Base-by-base conservation (phyloP, 148 eudicot genomes). In the Vaccinium macrocarpon region DNA sequence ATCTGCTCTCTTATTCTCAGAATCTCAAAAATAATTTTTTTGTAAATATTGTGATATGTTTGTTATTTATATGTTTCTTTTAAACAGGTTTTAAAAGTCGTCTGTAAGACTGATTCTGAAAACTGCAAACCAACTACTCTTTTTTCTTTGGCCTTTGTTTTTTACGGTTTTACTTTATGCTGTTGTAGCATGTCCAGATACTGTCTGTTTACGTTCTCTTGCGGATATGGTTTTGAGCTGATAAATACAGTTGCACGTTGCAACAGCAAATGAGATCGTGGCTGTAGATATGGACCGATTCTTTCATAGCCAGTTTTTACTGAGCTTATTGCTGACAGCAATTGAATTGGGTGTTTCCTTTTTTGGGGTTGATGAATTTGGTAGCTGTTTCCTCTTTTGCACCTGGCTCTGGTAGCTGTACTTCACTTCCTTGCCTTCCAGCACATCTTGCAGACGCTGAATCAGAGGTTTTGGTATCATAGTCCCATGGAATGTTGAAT, bases 251-350 rank as follows among this genome's bases (percentile, higher is more conserved):
- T 87, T 90, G 74, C 88, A 61, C 56, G 50, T 61, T 83, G 83
- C 86, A 87, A 88, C 91, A 89, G 94, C 89, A 49, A 32, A 70
- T 84, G 91, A 87, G 89, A 87, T 91, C 87, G 88, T 88, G 81
- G 88, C 84, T 88, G 87, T 88, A 83, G 88, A 90, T 90, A 92
- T 66, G 85, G 81, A 83, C 85, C 51, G 79, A 78, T 80, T 56
- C 46, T 64, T 70, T 72, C 35, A 76, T 84, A 79, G 76, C 61
- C 8, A 52, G 78, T 87, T 87, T 86, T 84, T 85, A 83, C 80
- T 85, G 81, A 76, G 71, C 77, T 53, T 82, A 15, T 42, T 84
- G 82, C 85, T 76, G 82, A 72, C 85, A 78, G 83, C 71, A 46
- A 55, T 84, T 56, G 84, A 73, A 76, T 51, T 14, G 68, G 82